Conservation (phyloP, 1,139 yeast genomes). For the Diutina scorzettiae region DNA sequence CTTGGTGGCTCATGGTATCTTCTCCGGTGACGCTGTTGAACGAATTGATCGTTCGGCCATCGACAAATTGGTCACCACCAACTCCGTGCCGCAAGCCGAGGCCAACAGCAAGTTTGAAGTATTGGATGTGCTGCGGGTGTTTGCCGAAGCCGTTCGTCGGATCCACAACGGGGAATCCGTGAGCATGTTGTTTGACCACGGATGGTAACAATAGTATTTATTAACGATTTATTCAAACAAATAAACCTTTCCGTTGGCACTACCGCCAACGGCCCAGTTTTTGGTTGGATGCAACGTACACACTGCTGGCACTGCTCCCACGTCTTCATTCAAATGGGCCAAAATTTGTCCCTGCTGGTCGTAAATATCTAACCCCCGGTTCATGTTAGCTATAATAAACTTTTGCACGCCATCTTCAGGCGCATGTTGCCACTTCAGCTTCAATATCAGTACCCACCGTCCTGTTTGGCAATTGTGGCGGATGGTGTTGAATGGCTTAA, state of each 20-base stretch:
- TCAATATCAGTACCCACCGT: constrained; percentile 87
- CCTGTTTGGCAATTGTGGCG: constrained; percentile 93
- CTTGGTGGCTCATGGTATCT: constrained; percentile 6
- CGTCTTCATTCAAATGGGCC: constrained; percentile 51
- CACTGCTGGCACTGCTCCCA: constrained; percentile 92
- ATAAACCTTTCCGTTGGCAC: constrained; percentile 87
- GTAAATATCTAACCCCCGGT: constrained; percentile 71
- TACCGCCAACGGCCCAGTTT: constrained; percentile 89
- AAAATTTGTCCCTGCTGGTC: constrained; percentile 64
- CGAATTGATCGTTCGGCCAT: background rate
- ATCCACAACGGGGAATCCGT: constrained; percentile 7
- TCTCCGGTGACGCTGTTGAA: constrained; percentile 3
- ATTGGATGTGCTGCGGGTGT: constrained; percentile 7
- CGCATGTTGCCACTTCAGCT: constrained; percentile 66
- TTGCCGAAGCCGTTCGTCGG: constrained; percentile 7
- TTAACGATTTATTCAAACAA: constrained; percentile 27
- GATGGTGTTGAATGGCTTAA: constrained; percentile 49
- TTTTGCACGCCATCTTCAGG: constrained; percentile 70
- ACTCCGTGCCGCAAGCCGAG: background rate
- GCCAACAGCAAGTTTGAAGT: constrained; percentile 5
- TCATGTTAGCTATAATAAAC: constrained; percentile 89
- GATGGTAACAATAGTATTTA: background rate
- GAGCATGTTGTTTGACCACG: constrained; percentile 7
- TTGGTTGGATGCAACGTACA: constrained; percentile 68
- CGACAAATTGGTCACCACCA: constrained; percentile 6